phyloP scores from a whole-genome alignment of 1,284 basidiomycete species.

The Salmacisia buchloeana region DNA sequence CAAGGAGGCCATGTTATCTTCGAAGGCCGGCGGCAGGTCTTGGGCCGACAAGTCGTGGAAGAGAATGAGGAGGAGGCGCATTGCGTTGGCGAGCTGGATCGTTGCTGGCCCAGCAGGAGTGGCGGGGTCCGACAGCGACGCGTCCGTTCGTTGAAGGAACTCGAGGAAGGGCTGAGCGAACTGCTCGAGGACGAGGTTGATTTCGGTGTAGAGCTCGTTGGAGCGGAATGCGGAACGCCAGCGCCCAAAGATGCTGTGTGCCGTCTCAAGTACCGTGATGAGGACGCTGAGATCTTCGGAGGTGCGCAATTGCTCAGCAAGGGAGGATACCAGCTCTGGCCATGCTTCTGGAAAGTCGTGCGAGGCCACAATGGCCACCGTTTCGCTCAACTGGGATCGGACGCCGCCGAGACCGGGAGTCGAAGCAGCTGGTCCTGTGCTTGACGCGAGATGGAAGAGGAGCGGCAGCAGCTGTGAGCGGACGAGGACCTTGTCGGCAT shows the following conservation, averaged over 20 bases:
- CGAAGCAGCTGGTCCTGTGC: constrained; percentile 16
- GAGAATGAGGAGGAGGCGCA: constrained; percentile 70
- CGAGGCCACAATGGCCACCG: constrained; percentile 39
- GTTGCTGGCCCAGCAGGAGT: constrained; percentile 35
- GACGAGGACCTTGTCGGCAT: constrained; percentile 62
- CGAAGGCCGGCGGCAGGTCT: constrained; percentile 88
- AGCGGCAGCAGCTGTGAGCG: constrained; percentile 70
- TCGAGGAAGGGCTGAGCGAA: constrained; percentile 79
- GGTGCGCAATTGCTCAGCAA: constrained; percentile 67
- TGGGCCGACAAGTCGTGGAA: constrained; percentile 93
- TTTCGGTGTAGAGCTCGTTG: constrained; percentile 79
- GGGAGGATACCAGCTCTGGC: constrained; percentile 32
- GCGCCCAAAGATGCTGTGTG: constrained; percentile 87
- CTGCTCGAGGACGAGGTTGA: constrained; percentile 80
- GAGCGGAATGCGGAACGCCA: constrained; percentile 89
- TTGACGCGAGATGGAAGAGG: constrained; percentile 68
- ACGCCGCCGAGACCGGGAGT: constrained; percentile 33
- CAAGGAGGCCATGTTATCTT: constrained; percentile 67
- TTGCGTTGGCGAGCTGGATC: constrained; percentile 46
- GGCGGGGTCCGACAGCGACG: constrained; percentile 48
- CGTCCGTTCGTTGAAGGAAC: constrained; percentile 44
- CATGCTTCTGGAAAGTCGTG: constrained; percentile 45
- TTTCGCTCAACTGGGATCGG: constrained; percentile 40
- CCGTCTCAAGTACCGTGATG: constrained; percentile 82
- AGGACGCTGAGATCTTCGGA: constrained; percentile 76